Base-by-base conservation (phyloP, 371 early-diverging fungal species). In the Mucor racemosus region DNA sequence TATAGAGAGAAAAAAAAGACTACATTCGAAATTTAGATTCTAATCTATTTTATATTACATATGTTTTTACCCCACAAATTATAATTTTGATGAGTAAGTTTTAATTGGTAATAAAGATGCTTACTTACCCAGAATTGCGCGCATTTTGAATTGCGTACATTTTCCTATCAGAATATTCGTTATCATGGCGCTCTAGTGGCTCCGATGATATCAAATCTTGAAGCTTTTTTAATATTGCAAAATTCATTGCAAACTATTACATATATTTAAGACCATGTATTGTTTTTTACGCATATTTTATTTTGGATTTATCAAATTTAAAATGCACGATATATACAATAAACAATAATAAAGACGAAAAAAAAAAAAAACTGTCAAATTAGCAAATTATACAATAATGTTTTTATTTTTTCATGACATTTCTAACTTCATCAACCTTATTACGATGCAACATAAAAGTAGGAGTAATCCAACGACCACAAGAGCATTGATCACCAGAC, bases 401-500 rank as follows among this genome's bases (percentile, higher is more conserved):
- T 26, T 17, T n/a, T 44, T 62, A 65, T 55, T 66, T 66, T 58
- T 54, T 63, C 42, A 60, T 50, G 34, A 53, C 65, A 57, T 68
- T 77, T 63, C 62, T 71, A 15, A 82, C 60, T 65, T 86, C 86
- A 66, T 93, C 94, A 13, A 93, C 89, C 71, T 90, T 88, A 67
- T 88, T 88, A 62, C 88, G 84, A 76, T 94, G 93, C 58, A 95
- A 72, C 85, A 86, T 89, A 67, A 95, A 92, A 7, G 93, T 90
- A 41, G 95, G 95, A 15, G 93, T 91, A 63, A 95, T 86, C 95
- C 95, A 95, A 55, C 86, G 80, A 42, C 94, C 94, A 76, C 95
- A 95, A 50, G 92, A 91, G 69, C 95, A 95, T 72, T 92, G 91
- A 26, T 81, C 86, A 64, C 90, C 96, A 15, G 93, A 81, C 96